Evolutionary conservation across 306 rosid genomes (phyloP), one percentile per base, ranked within the genome.

Genomic region (Dalbergia oliveri): DNA sequence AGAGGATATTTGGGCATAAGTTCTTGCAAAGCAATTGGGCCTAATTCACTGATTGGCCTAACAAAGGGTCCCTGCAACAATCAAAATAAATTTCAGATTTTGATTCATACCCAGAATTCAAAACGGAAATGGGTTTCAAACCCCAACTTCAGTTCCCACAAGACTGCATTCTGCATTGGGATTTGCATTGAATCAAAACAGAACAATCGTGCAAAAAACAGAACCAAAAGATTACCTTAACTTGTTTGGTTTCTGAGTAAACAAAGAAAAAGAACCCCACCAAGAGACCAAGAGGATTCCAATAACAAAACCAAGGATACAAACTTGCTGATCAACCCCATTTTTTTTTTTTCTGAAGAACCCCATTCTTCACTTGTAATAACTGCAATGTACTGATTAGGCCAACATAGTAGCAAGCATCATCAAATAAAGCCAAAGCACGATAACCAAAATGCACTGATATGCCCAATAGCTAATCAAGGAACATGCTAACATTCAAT

Each of bases 211-310:
- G 41, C 41, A 37, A 37, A 21, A 3, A 37, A 37, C 41, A 37
- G 41, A 49, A 21, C 23, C 15, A 53, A 15, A 53, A n/a, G 15
- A 16, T 59, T 87, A 91, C 98, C 98, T 89, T 76, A 10, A 86
- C 88, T 82, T 83, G 86, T 61, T 84, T 85, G 67, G 97, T 85
- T 69, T 88, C 78, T 0, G 99, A 86, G 79, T 87, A 91, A 71
- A 95, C 72, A 82, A 93, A 93, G 66, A 93, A 75, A 80, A 83
- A 89, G 87, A 96, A 96, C 0, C 99, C 98, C 11, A 89, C 80
- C 63, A 96, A 57, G 70, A 96, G 88, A 6, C 99, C 99, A 56
- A 96, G 72, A 84, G 93, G 61, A 96, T 84, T 84, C 99, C 98
- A 68, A 96, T 43, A 64, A 81, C 81, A 75, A 93, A 89, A 77